Conservation (phyloP, 163 green algal species). For the Volvox carteri region DNA sequence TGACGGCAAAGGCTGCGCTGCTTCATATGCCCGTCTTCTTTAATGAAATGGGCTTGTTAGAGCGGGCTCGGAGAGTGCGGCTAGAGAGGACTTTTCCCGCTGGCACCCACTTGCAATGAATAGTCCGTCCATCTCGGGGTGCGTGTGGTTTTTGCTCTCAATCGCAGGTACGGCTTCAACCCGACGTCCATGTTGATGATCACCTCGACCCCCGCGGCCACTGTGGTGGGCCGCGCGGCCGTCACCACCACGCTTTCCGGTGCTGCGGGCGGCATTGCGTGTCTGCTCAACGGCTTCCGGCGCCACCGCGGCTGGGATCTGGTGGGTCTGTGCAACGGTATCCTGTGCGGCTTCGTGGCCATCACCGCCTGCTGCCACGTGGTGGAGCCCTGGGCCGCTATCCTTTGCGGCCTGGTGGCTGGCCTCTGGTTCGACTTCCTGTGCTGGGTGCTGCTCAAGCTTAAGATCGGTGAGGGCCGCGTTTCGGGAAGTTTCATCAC, state of each 20-base stretch:
- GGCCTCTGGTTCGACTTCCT: conserved; percentile 75
- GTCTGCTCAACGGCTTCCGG: conserved; percentile 78
- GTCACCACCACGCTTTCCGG: conserved; percentile 93
- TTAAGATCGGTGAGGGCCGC: conserved; percentile 82
- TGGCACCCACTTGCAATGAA: no score
- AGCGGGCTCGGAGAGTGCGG: no score
- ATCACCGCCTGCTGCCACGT: conserved; percentile 87
- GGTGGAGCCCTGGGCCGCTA: conserved; percentile 90
- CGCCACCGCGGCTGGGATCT: conserved; percentile 82
- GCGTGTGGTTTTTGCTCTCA: no score
- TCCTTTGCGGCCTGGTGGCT: conserved; percentile 85
- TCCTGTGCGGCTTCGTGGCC: conserved; percentile 94
- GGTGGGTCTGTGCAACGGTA: conserved; percentile 80
- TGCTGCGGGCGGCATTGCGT: conserved; percentile 80
- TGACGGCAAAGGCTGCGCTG: no score
- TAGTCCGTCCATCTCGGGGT: no score
- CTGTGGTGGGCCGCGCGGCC: conserved; percentile 72
- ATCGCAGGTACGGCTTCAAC: conserved; percentile 92
- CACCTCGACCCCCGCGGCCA: conserved; percentile 72
- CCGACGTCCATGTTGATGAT: conserved; percentile 83
- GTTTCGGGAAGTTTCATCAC: no score
- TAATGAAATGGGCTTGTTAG: no score
- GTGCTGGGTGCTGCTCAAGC: conserved; percentile 76
- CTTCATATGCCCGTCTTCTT: no score
- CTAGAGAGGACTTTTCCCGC: no score